These are phyloP conservation scores for Cucumis cinereus DNA, from an alignment of 306 rosid species.

Conservation along the genomic window DNA sequence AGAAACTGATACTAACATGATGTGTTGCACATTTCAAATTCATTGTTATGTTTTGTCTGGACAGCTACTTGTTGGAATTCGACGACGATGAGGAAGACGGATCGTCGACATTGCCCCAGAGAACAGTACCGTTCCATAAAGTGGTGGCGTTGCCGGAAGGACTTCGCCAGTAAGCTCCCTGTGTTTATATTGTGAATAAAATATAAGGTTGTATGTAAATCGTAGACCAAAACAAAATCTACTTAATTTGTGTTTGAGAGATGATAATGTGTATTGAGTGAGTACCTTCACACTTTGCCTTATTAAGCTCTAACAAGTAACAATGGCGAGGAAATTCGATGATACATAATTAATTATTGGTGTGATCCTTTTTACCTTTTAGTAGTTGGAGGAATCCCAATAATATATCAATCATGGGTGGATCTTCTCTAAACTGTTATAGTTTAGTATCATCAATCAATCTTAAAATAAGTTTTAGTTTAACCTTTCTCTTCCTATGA, in stretches of 20 bases:
- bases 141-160: constrained; percentile 93
- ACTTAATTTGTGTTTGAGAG: neutral
- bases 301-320: neutral
- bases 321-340: neutral
- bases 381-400: neutral
- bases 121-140: constrained; percentile 79
- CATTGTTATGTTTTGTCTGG: constrained; percentile 16
- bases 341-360: neutral
- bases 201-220: constrained; percentile 10
- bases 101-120: constrained; percentile 56
- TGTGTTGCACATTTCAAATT: neutral
- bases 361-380: neutral
- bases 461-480: too few relatives aligned
- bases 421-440: too few relatives aligned
- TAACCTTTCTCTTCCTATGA: too few relatives aligned
- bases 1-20: neutral
- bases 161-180: constrained; percentile 58
- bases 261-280: neutral
- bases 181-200: constrained; percentile 26
- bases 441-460: too few relatives aligned
- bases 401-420: neutral
- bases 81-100: constrained; percentile 99
- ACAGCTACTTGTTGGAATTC: constrained; percentile 84
- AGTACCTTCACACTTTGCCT: neutral
- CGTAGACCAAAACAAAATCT: neutral